Base-by-base conservation (phyloP, 441 rosid species). In the Geranium incanum region DNA sequence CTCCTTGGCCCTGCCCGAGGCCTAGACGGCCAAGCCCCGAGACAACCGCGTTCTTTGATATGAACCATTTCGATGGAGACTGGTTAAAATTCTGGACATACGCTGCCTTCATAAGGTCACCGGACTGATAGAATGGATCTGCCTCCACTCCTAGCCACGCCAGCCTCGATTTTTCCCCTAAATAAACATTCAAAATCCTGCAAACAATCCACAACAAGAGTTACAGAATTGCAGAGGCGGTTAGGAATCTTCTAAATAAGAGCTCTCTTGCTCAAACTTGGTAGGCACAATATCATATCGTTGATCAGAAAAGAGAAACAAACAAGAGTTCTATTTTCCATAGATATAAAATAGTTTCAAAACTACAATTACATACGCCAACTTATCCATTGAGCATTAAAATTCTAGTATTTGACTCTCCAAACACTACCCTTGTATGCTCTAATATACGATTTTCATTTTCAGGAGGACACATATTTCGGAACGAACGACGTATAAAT, bases 61-160 rank as follows among this genome's bases (percentile, higher is more conserved):
- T 87, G 76, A 88, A 83, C 98, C 97, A 91, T 73, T 74, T 87
- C 36, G 97, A 81, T 64, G 91, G 78, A 74, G 90, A 77, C 19
- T 15, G 19, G 23, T 21, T 78, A 59, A 37, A 62, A 65, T 79
- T 87, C 64, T 79, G 66, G 66, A 11, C 87, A 16, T 87, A 64
- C 1, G 89, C 86, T 68, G 96, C 93, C 78, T 82, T 89, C 76
- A 88, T 78, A 39, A 86, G 89, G 75, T 79, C 75, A 77, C 86
- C 94, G 5, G 97, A 90, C n/a, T 90, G 87, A 76, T 84, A 85
- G 72, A 89, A 81, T 12, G 99, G 99, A 80, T 94, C 97, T 19
- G 90, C 89, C 81, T 92, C 95, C 67, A 89, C 84, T 41, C 97
- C 96, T 43, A 94, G 89, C 97, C 97, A 95, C 9, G 93, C 89